Base-by-base conservation (phyloP, 2,329 filamentous ascomycete species). In the Fonsecaea monophora region DNA sequence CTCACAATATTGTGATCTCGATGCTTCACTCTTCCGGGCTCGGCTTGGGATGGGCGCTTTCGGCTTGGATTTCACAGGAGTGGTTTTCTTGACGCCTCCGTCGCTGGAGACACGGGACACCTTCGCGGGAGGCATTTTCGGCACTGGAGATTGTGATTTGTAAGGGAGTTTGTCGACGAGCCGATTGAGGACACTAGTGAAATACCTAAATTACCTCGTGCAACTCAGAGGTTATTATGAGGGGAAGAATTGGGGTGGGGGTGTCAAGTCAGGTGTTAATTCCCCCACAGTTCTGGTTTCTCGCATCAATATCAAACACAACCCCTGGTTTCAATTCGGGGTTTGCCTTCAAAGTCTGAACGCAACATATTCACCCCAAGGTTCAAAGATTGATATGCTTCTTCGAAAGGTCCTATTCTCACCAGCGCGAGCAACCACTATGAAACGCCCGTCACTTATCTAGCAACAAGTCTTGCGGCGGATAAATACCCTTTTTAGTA, bases 71-170 rank as follows among this genome's bases (percentile, higher is more conserved):
- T 58, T 58, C n/a, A 21, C 7, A 1, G n/a, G 32, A 9, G 55
- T 25, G 12, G n/a, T 21, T 38, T 58, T 58, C 37, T 13, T 40
- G 35, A 62, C 34, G 25, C 48, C 60, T 34, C 60, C 60, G 18
- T 18, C 0, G 30, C 25, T 34, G 15, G 60, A 62, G 15, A 58
- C 34, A 15, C 55, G 55, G 3, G 55, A 58, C 2, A 58, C 12
- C 37, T 34, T 37, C n/a, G 30, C n/a, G 32, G n/a, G 21, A 58
- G 55, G 55, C 55, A 58, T 58, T 9, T 40, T 40, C 15, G 6
- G 45, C 45, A 25, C 18, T 12, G 45, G 12, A 4, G 10, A 12
- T 50, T 25, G 18, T 50, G 10, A 10, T 3, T 15, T 18, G 21
- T 5, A 25, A 30, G 0, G 18, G 21, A 50, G 4, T 50, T 21